A percentile compares a stretch with the other conserved stretches of the same genome.
Evolutionary conservation across 1,284 basidiomycete species (phyloP).

Genomic region (Heterobasidion parviporum): DNA sequence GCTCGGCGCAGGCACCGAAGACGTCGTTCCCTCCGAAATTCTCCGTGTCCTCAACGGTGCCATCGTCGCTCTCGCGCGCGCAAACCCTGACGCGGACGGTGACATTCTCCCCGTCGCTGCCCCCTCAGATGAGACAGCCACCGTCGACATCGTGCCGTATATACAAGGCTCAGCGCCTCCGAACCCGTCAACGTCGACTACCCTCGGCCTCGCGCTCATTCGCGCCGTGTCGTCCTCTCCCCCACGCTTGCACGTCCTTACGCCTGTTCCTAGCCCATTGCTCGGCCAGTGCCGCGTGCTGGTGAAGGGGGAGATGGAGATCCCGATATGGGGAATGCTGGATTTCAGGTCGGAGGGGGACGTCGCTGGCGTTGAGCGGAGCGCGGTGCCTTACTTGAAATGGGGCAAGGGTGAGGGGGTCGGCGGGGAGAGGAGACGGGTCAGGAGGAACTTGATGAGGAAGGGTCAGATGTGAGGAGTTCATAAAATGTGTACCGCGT

Average conservation of each 20-base stretch:
- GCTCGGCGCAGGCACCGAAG: conserved; percentile 65
- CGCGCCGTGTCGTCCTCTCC: conserved; percentile 42
- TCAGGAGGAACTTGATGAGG: conserved; percentile 86
- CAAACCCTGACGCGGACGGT: conserved; percentile 7
- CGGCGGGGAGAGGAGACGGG: conserved; percentile 63
- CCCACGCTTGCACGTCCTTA: conserved; percentile 59
- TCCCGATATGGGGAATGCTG: conserved; percentile 83
- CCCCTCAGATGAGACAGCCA: not conserved
- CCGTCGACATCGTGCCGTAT: conserved; percentile 37
- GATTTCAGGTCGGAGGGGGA: conserved; percentile 51
- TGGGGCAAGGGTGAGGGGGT: conserved; percentile 63
- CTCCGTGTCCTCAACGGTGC: conserved; percentile 71
- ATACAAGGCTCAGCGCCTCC: conserved; percentile 44
- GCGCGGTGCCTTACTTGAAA: conserved; percentile 73
- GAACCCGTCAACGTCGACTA: conserved; percentile 45
- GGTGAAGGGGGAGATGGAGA: conserved; percentile 81
- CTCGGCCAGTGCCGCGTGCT: conserved; percentile 41
- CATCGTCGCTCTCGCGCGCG: conserved; percentile 64
- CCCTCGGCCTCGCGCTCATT: conserved; percentile 67
- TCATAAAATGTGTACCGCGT: not conserved
- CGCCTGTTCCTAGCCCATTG: conserved; percentile 49
- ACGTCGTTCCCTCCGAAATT: conserved; percentile 62
- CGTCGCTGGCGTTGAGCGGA: conserved; percentile 49
- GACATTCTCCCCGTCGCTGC: not conserved
- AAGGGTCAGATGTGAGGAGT: conserved; percentile 56